Conservation (phyloP, 2,329 filamentous ascomycete species). For the Coccinonectria pachysandricola region DNA sequence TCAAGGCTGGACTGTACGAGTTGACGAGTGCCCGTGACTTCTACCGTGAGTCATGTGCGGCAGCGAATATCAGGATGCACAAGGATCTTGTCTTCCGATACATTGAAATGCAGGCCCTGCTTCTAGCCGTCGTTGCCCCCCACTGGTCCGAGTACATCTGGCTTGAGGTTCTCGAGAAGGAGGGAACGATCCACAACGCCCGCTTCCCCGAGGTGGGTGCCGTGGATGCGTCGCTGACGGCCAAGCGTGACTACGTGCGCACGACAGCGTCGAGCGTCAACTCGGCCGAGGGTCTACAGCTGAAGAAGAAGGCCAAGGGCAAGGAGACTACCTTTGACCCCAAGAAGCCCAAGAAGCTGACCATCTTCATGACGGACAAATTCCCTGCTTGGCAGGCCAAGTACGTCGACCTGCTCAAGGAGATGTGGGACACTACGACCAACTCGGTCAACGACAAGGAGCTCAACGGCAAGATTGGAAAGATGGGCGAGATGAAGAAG, state of each 20-base stretch:
- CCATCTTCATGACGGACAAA: slow-evolving; percentile 67
- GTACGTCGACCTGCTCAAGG: slow-evolving; percentile 70
- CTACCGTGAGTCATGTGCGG: slow-evolving; percentile 74
- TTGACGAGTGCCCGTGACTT: slow-evolving; percentile 80
- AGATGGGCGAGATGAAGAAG: slow-evolving; percentile 87
- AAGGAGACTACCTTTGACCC: slow-evolving; percentile 80
- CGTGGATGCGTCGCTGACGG: slow-evolving; percentile 57
- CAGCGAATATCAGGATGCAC: slow-evolving; percentile 78
- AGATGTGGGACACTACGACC: slow-evolving; percentile 53
- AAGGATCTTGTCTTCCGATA: slow-evolving; percentile 68
- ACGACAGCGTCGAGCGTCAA: slow-evolving; percentile 63
- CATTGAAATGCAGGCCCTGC: slow-evolving; percentile 74
- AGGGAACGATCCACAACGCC: slow-evolving; percentile 67
- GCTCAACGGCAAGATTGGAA: slow-evolving; percentile 66
- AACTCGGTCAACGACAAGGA: slow-evolving; percentile 68
- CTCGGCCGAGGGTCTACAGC: slow-evolving; percentile 69
- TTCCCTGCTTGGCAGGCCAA: slow-evolving; percentile 90
- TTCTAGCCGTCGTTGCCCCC: slow-evolving; percentile 75
- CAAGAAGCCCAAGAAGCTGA: slow-evolving; percentile 83
- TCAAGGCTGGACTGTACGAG: slow-evolving; percentile 83
- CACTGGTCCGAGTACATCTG: slow-evolving; percentile 95
- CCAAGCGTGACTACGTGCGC: slow-evolving; percentile 75
- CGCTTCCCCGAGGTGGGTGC: slow-evolving; percentile 46
- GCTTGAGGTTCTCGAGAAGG: slow-evolving; percentile 77
- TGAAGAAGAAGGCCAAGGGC: slow-evolving; percentile 89